Evolutionary conservation across 1,284 basidiomycete species (phyloP).

Genomic region (Agroathelia rolfsii): DNA sequence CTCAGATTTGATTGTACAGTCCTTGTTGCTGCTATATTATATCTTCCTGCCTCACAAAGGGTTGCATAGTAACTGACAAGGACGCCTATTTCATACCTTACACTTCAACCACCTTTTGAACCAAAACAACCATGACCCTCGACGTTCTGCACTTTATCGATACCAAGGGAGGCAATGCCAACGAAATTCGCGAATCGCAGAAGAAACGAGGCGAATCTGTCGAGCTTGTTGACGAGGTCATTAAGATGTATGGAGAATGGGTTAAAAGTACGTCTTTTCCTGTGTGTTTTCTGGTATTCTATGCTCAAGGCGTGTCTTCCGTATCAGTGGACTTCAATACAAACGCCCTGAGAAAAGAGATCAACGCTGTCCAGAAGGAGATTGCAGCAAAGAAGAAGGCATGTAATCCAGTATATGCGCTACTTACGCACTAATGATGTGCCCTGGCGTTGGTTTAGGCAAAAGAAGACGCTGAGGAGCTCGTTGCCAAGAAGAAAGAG

Average conservation of each 20-base stretch:
- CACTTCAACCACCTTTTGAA: no score
- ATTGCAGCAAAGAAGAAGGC: constrained; percentile 93
- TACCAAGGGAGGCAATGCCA: constrained; percentile 90
- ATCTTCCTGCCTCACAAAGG: no score
- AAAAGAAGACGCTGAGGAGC: constrained; percentile 85
- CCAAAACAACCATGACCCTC: constrained; percentile 48
- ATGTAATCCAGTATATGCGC: no score
- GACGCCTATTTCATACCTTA: no score
- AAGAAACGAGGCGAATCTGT: constrained; percentile 82
- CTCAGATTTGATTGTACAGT: no score
- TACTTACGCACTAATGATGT: no score
- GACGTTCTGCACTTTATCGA: constrained; percentile 74
- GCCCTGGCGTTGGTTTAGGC: no score
- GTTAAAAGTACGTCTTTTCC: constrained; percentile 62
- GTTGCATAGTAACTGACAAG: no score
- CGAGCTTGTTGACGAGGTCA: constrained; percentile 89
- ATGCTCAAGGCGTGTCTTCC: no score
- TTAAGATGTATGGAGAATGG: constrained; percentile 89
- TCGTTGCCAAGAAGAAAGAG: constrained; percentile 71
- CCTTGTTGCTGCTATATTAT: no score
- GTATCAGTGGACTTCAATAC: constrained; percentile 75
- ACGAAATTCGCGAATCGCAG: constrained; percentile 88
- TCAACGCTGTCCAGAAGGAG: constrained; percentile 89
- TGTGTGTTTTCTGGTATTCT: constrained; percentile 1
- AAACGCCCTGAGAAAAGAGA: constrained; percentile 70